Evolutionary conservation across 2,329 filamentous ascomycete species (phyloP).

Genomic region (Fusarium sp.): DNA sequence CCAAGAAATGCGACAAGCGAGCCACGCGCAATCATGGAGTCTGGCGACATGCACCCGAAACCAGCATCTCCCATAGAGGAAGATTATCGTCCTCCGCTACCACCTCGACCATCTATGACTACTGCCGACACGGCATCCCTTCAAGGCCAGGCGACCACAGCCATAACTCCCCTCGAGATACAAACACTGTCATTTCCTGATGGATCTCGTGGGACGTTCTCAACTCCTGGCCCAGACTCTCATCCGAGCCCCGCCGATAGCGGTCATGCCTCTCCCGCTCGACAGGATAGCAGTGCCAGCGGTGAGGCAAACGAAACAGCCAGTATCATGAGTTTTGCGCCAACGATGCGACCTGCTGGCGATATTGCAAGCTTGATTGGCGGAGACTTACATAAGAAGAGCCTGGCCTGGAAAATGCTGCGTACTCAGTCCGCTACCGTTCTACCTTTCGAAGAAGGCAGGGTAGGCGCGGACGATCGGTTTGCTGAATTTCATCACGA

Average conservation of each 20-base stretch:
- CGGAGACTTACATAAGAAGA: constrained; percentile 75
- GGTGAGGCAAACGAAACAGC: constrained; percentile 72
- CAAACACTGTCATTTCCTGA: constrained; percentile 81
- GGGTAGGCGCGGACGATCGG: constrained; percentile 61
- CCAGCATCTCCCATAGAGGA: constrained; percentile 52
- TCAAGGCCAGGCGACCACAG: constrained; percentile 82
- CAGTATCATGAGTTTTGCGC: constrained; percentile 76
- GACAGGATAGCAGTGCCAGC: constrained; percentile 49
- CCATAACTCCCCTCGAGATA: constrained; percentile 84
- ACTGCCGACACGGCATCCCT: constrained; percentile 57
- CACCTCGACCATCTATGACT: constrained; percentile 62
- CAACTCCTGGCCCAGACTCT: constrained; percentile 55
- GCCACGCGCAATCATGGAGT: constrained; percentile 34
- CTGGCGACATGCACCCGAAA: constrained; percentile 50
- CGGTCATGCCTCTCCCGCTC: constrained; percentile 57
- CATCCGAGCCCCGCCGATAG: constrained; percentile 57
- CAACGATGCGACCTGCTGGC: constrained; percentile 71
- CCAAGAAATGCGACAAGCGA: constrained; percentile 49
- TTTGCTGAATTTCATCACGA: constrained; percentile 80
- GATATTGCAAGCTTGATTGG: constrained; percentile 87
- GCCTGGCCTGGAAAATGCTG: constrained; percentile 76
- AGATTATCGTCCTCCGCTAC: constrained; percentile 67
- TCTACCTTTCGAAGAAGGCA: constrained; percentile 71
- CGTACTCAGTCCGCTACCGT: constrained; percentile 71
- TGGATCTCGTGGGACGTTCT: constrained; percentile 74